A percentile compares a stretch with the other conserved stretches of the same genome.
Conservation (phyloP, 1,284 basidiomycete species). For the Blastosporella zonata region DNA sequence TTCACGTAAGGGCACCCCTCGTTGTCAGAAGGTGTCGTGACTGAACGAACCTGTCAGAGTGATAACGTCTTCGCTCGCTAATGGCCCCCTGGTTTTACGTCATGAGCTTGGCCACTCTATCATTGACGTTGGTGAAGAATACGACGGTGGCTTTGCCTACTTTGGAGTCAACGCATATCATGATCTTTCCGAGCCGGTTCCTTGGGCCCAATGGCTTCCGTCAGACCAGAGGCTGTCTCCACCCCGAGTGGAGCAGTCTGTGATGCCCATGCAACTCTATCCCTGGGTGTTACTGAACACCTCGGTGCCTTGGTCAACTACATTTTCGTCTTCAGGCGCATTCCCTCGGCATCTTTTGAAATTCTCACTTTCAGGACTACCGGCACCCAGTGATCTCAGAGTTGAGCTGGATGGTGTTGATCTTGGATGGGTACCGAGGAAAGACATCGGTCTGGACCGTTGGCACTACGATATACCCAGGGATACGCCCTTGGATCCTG, state of each 20-base stretch:
- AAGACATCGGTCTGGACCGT: constrained; percentile 59
- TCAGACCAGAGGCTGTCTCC: constrained; percentile 18
- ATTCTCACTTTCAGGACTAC: constrained; percentile 78
- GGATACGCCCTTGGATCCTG: constrained; percentile 38
- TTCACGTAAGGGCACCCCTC: constrained; percentile 60
- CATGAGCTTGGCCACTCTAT: constrained; percentile 86
- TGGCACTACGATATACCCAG: constrained; percentile 68
- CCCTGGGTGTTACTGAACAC: constrained; percentile 72
- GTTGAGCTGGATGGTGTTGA: constrained; percentile 62
- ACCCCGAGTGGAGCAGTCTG: constrained; percentile 60
- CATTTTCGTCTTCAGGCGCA: constrained; percentile 62
- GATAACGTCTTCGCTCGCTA: constrained; percentile 75
- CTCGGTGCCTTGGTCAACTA: constrained; percentile 51
- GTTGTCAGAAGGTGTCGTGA: constrained; percentile 4
- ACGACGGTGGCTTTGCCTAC: constrained; percentile 79
- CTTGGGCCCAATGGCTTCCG: constrained; percentile 75
- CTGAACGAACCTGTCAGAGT: constrained; percentile 43
- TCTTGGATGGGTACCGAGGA: constrained; percentile 55
- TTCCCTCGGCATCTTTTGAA: constrained; percentile 66
- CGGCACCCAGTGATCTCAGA: constrained; percentile 49
- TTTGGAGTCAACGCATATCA: constrained; percentile 69
- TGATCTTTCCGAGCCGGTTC: constrained; percentile 41
- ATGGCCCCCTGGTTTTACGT: constrained; percentile 75
- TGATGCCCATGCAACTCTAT: constrained; percentile 77
- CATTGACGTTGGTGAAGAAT: constrained; percentile 81